Conservation (phyloP, 2,329 filamentous ascomycete species). For the Bisporella sp. region DNA sequence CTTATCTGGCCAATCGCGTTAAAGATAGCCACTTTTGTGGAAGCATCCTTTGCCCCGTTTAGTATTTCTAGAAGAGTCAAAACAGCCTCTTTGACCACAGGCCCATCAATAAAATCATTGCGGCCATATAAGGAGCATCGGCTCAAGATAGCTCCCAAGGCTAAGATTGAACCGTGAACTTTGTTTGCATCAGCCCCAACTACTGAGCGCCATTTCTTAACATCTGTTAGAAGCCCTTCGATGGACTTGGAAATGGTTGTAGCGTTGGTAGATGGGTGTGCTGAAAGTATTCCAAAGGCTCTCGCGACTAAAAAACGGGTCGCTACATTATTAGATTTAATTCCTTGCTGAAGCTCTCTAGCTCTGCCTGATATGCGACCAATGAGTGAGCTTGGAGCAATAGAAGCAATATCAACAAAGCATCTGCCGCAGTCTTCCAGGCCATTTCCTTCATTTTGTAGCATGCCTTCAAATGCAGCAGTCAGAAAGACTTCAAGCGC, state of each 20-base stretch:
- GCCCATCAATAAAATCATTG: conserved; percentile 27
- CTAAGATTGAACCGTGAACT: conserved; percentile 53
- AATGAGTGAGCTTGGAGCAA: conserved; percentile 44
- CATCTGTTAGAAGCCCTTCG: conserved; percentile 37
- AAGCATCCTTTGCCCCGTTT: conserved; percentile 44
- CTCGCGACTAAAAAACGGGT: conserved; percentile 61
- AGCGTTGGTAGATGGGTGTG: conserved; percentile 47
- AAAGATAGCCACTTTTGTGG: conserved; percentile 50
- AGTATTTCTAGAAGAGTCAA: conserved; percentile 42
- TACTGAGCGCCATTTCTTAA: conserved; percentile 43
- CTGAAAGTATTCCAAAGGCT: conserved; percentile 68
- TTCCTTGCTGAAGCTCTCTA: conserved; percentile 47
- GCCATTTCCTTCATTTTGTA: conserved; percentile 32
- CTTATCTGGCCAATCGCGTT: conserved; percentile 54
- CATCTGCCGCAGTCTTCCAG: conserved; percentile 42
- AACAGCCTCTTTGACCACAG: conserved; percentile 35
- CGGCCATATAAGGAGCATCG: conserved; percentile 43
- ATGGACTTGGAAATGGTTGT: conserved; percentile 36
- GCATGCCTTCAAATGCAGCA: conserved; percentile 51
- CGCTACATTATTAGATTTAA: conserved; percentile 66
- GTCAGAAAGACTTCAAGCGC: conserved; percentile 40
- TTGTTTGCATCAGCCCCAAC: conserved; percentile 52
- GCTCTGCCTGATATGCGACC: conserved; percentile 41
- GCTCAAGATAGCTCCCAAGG: conserved; percentile 50
- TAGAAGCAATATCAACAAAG: conserved; percentile 46